Conservation (phyloP, 2,329 filamentous ascomycete species). For the Colletotrichum higginsianum region DNA sequence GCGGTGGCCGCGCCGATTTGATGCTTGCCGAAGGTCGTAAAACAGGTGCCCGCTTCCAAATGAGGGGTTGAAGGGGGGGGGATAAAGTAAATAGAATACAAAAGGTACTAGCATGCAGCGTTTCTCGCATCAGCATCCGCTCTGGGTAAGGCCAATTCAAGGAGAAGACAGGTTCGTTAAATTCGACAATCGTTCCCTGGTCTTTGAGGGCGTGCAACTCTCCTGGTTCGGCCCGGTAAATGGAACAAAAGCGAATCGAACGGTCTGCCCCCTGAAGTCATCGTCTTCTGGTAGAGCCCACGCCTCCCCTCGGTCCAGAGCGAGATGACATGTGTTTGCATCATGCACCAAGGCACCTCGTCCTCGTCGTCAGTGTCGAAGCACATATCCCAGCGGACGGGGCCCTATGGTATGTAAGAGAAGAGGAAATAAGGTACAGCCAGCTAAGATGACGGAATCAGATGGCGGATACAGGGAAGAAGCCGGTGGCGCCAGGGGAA, state of each 20-base stretch:
- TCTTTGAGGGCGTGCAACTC: neutral
- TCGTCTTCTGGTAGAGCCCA: conserved; percentile 5
- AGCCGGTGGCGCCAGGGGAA: conserved; percentile 27
- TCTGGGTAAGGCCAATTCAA: neutral
- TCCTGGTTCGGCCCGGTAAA: neutral
- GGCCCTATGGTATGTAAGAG: neutral
- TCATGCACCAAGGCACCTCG: conserved; percentile 2
- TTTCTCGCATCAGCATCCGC: conserved; percentile 8
- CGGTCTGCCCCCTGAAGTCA: neutral
- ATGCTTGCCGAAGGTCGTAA: neutral
- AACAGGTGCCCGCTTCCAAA: neutral
- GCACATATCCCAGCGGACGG: neutral
- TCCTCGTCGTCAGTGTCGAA: neutral
- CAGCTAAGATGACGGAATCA: neutral
- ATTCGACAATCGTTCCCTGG: neutral
- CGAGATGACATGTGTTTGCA: conserved; percentile 17
- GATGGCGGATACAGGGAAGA: conserved; percentile 22
- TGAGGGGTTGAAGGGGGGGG: neutral
- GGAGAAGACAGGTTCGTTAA: neutral
- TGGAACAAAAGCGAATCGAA: conserved; percentile 11
- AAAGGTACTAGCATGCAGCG: neutral
- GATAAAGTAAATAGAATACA: neutral
- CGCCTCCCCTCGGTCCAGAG: conserved; percentile 6
- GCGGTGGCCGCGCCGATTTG: neutral
- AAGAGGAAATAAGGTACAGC: neutral